phyloP scores from a whole-genome alignment of 441 rosid genomes.

The Oxalis stricta region DNA sequence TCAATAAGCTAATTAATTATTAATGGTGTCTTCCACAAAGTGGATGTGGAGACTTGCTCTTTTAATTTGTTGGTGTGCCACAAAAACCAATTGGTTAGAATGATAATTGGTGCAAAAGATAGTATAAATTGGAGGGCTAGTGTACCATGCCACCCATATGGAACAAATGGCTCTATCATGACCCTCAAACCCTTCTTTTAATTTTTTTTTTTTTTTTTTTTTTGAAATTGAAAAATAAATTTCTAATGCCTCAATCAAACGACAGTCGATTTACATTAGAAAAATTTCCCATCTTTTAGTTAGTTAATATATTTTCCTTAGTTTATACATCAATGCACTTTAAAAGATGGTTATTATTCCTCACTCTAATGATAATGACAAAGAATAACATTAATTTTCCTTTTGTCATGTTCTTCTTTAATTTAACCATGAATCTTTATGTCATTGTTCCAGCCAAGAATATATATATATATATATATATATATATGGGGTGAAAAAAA shows the following conservation, averaged over 20 bases:
- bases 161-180: conserved; percentile 12
- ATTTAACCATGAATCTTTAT: not conserved
- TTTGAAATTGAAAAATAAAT: no score
- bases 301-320: no score
- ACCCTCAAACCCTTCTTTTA: conserved; percentile 2
- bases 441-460: no score
- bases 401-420: no score
- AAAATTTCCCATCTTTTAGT: conserved; percentile 7
- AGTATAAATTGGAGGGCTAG: not conserved
- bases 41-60: conserved; percentile 5
- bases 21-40: no score
- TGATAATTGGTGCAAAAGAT: conserved; percentile 10
- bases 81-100: not conserved
- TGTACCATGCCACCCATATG: conserved; percentile 7
- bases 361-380: not conserved
- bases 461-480: no score
- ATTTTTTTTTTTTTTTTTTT: no score
- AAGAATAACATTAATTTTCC: not conserved
- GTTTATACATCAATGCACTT: conserved; percentile 3
- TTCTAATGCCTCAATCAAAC: no score
- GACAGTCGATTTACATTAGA: no score
- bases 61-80: no score
- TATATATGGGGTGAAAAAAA: no score
- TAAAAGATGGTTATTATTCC: not conserved
- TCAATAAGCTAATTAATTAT: no score